Evolutionary conservation across 2,329 filamentous ascomycete genomes (phyloP), one percentile per base, ranked within the genome.

Genomic region (Clarireedia paspali): DNA sequence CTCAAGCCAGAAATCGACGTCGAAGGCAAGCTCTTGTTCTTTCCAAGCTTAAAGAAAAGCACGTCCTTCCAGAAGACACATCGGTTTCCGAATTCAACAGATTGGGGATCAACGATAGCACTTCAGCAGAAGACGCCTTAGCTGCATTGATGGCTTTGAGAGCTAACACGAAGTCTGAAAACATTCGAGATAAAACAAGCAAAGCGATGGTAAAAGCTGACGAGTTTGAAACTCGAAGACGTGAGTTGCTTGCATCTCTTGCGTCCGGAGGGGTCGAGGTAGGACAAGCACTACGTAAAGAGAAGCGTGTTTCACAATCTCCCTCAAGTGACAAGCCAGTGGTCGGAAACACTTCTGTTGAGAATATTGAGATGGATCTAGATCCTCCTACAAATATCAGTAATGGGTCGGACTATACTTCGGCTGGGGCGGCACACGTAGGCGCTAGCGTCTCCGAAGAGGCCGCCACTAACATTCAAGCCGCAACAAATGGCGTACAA

Each of bases 1-100:
- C 84, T 0, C 75, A 76, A 50, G 70, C 70, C 24, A 77, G 82
- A 58, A 87, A 87, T 60, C 64, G 70, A 30, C 75, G 84, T 40
- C 75, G 75, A 42, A 77, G 76, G 55, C 69, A 77, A 52, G 69
- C 72, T 40, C 76, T 76, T 56, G 71, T 72, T 56, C 70, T 86
- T 10, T 69, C 71, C 4, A 72, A 74, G 55, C 71, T 85, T 6
- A 82, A 84, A 62, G 67, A 73, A 17, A 68, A 75, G n/a, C 81
- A 79, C 1, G 65, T 77, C 12, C 68, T 87, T 7, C 75, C 75
- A 20, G 60, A 70, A 26, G 67, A 75, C 55, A 81, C 82, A 5
- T 77, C 75, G 50, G 72, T 80, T 44, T 66, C 69, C 10, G 77
- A 81, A 55, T 68, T 84, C 46, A 66, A 65, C 42, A 60, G 66